Conservation (phyloP, 768 basidiomycete genomes). For the Mycena olivaceomarginata region DNA sequence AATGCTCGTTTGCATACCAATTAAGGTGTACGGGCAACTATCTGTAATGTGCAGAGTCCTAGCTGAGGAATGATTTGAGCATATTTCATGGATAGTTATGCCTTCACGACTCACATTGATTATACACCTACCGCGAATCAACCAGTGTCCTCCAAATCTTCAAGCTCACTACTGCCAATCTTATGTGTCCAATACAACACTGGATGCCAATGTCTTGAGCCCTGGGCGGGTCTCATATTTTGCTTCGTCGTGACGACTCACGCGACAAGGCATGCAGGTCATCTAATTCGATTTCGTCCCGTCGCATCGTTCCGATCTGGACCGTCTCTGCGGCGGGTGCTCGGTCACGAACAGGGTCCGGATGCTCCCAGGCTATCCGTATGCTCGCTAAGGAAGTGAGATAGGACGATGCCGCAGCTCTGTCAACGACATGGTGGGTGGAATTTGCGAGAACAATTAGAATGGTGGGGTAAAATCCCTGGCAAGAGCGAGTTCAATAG, state of each 20-base stretch:
- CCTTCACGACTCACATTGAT: too few relatives aligned
- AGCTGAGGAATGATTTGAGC: too few relatives aligned
- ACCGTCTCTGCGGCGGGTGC: neutral
- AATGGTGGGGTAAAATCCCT: conserved; percentile 30
- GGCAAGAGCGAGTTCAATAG: neutral
- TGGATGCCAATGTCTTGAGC: neutral
- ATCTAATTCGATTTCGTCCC: neutral
- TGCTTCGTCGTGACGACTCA: neutral
- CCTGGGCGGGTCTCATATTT: neutral
- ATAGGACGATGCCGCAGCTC: conserved; percentile 15
- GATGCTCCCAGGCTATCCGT: neutral
- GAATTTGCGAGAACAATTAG: conserved; percentile 33
- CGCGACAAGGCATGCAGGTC: neutral
- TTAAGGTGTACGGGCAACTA: too few relatives aligned
- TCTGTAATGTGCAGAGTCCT: too few relatives aligned
- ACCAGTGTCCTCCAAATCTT: too few relatives aligned
- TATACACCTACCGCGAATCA: too few relatives aligned
- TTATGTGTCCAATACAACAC: neutral
- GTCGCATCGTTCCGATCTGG: neutral
- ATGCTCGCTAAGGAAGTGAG: conserved; percentile 8
- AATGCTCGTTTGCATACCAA: too few relatives aligned
- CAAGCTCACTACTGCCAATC: neutral
- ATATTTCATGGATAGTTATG: too few relatives aligned
- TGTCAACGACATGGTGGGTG: conserved; percentile 25
- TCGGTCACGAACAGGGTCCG: neutral